These are phyloP conservation scores for Dactylellina haptotyla DNA, from an alignment of 2,329 filamentous ascomycete genomes.

Conservation along the genomic window DNA sequence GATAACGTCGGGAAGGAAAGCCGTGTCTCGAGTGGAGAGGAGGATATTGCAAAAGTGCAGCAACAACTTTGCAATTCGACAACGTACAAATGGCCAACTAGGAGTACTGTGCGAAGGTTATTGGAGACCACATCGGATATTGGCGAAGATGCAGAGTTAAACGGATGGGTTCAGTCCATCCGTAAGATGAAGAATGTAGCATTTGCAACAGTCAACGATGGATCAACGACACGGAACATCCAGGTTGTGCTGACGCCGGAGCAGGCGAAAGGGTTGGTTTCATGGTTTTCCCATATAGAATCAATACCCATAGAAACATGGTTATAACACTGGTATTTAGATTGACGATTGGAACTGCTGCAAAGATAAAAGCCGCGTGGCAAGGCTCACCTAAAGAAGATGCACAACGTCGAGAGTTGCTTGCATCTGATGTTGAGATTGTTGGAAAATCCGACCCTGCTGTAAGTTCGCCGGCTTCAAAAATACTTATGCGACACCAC, in stretches of 20 bases:
- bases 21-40: background rate
- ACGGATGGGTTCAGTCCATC: constrained; percentile 84
- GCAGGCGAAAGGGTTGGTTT: constrained; percentile 76
- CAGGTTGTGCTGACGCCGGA: constrained; percentile 82
- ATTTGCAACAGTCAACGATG: constrained; percentile 88
- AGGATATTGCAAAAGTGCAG: background rate
- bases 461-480: too few relatives aligned
- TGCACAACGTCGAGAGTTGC: constrained; percentile 81
- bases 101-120: constrained; percentile 22
- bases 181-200: constrained; percentile 84
- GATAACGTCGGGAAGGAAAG: background rate
- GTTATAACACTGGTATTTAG: constrained; percentile 64
- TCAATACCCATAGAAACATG: constrained; percentile 3
- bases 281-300: constrained; percentile 45
- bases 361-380: constrained; percentile 82
- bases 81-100: background rate
- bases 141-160: constrained; percentile 63
- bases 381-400: constrained; percentile 72
- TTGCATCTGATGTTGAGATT: constrained; percentile 74
- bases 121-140: constrained; percentile 58
- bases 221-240: constrained; percentile 79
- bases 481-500: background rate
- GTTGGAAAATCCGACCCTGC: constrained; percentile 81
- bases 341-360: constrained; percentile 81
- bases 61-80: background rate